phyloP scores from a whole-genome alignment of 192 early-diverging fungal species.

The Backusella tarrabulga region DNA sequence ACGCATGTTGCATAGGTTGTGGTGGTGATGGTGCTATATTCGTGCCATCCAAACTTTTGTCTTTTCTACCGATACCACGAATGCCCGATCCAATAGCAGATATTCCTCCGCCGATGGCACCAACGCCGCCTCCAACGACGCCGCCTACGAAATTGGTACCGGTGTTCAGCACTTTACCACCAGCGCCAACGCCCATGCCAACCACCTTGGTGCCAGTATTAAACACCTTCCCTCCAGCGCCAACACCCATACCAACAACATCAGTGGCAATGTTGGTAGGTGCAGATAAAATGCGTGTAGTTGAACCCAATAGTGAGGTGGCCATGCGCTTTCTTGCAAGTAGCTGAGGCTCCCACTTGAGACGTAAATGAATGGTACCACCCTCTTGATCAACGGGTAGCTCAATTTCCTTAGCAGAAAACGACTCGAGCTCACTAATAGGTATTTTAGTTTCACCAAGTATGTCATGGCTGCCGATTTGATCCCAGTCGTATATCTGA shows the following conservation, averaged over 20 bases:
- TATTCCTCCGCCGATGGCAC: background rate
- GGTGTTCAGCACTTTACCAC: slow-evolving; percentile 20
- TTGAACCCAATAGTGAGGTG: slow-evolving; percentile 20
- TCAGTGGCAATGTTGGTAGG: slow-evolving; percentile 57
- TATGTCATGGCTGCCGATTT: slow-evolving; percentile 56
- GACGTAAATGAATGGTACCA: slow-evolving; percentile 39
- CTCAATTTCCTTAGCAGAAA: slow-evolving; percentile 23
- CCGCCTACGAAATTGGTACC: slow-evolving; percentile 26
- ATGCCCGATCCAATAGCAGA: slow-evolving; percentile 2
- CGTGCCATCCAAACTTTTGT: background rate
- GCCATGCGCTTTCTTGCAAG: slow-evolving; percentile 29
- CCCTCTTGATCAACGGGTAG: background rate
- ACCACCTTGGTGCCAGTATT: slow-evolving; percentile 31
- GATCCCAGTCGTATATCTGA: slow-evolving; percentile 79
- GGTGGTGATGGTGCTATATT: background rate
- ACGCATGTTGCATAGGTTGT: background rate
- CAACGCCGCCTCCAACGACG: slow-evolving; percentile 9
- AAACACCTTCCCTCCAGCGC: slow-evolving; percentile 38
- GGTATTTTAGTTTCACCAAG: slow-evolving; percentile 54
- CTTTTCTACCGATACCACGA: background rate
- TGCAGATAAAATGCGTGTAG: slow-evolving; percentile 47
- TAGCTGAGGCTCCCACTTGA: slow-evolving; percentile 61
- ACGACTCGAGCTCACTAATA: slow-evolving; percentile 37
- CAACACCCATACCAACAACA: slow-evolving; percentile 55
- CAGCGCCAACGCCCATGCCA: background rate